Base-by-base conservation (phyloP, 2,329 filamentous ascomycete species). In the Cytospora paraplurivora region DNA sequence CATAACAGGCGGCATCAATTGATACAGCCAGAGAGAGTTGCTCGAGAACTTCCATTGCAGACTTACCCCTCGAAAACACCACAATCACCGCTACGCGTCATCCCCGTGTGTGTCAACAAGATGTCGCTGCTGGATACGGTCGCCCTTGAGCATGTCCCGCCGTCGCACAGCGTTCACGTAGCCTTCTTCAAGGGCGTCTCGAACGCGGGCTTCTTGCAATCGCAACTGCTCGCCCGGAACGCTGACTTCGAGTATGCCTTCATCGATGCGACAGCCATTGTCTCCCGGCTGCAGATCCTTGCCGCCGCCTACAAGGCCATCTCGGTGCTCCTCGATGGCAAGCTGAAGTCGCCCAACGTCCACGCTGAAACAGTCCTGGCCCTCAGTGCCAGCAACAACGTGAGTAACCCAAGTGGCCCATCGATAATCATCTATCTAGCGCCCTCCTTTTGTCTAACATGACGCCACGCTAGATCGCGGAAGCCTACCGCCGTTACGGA, bases 231-330 rank as follows among this genome's bases (percentile, higher is more conserved):
- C n/a, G 84, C 86, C 7, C 90, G 91, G 59, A 97, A 98, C 73
- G 72, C 85, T 12, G 88, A 89, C 10, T 98, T 93, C 71, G 93
- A 98, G 76, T 98, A 98, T 80, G 93, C 93, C 38, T 90, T 99
- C 69, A 85, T 99, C 54, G 94, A 99, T 77, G 93, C 93, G 21
- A 87, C 85, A 53, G 85, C 91, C 74, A 89, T 96, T 63, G 75
- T 93, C 32, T 93, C 91, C 1, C 82, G 88, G 37, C 78, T 82
- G 7, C 93, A 96, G 69, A 79, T 92, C 52, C 82, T 95, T 32
- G 86, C 91, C 1, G 91, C 92, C 32, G 83, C 89, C 34, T 94
- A 91, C 78, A 86, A 88, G 71, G 90, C 93, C n/a, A 79, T 93
- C 67, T 89, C 87, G 64, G 83, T 87, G 68, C 81, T 86, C 65